Conservation (phyloP, 2,329 filamentous ascomycete genomes). For the Cladophialophora yegresii region DNA sequence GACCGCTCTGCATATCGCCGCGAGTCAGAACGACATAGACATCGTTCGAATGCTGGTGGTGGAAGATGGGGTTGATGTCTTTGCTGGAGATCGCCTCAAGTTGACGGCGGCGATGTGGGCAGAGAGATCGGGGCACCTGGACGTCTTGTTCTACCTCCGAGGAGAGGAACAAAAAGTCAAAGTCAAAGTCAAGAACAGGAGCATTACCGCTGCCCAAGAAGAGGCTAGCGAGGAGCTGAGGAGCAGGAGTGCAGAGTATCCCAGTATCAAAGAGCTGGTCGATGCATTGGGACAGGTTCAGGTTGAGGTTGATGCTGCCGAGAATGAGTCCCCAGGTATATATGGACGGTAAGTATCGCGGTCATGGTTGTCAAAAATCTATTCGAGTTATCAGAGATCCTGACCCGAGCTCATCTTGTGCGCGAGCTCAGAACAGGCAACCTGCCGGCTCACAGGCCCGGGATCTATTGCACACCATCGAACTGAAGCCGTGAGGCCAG, state of each 20-base stretch:
- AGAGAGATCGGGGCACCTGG: conserved; percentile 30
- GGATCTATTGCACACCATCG: no score
- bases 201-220: not conserved
- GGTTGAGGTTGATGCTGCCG: not conserved
- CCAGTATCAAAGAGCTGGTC: conserved; percentile 1
- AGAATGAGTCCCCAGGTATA: not conserved
- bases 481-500: no score
- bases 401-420: no score
- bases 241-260: not conserved
- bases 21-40: conserved; percentile 43
- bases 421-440: no score
- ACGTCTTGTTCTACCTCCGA: conserved; percentile 27
- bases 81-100: conserved; percentile 34
- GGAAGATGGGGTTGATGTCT: conserved; percentile 41
- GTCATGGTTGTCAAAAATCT: not conserved
- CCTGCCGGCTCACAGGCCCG: no score
- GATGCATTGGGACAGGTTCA: conserved; percentile 3
- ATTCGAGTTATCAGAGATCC: not conserved
- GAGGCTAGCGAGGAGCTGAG: not conserved
- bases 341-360: not conserved
- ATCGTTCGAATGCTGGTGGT: conserved; percentile 43
- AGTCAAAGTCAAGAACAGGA: conserved; percentile 13
- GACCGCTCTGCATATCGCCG: conserved; percentile 48
- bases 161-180: conserved; percentile 26
- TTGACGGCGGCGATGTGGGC: conserved; percentile 32